Conservation (phyloP, 257 asterid species). For the Nicotiana sylvestris region DNA sequence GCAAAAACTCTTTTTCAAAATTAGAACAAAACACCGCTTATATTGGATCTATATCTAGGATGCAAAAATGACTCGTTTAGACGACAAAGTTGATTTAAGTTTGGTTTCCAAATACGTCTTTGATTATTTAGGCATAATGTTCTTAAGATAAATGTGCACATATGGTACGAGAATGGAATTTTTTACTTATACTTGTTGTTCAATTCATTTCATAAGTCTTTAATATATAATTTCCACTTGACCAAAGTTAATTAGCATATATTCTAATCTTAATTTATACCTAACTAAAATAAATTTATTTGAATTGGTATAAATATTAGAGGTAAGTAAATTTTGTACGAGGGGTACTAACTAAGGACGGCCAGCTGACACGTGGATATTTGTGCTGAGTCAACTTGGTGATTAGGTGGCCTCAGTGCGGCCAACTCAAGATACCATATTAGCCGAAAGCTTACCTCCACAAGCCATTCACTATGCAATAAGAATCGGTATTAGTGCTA, state of each 20-base stretch:
- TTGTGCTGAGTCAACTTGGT: background rate
- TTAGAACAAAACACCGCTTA: background rate
- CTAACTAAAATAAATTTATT: background rate
- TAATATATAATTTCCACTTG: too few relatives aligned
- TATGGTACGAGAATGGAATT: background rate
- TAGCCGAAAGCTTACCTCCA: background rate
- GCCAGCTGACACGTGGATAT: background rate
- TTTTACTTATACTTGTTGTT: background rate
- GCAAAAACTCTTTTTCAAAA: background rate
- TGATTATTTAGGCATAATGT: background rate
- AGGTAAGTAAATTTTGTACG: background rate
- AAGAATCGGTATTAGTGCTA: conserved; percentile 9
- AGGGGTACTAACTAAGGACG: background rate
- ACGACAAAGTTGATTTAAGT: background rate
- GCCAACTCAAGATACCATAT: background rate
- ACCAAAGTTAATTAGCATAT: background rate
- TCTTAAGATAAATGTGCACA: background rate
- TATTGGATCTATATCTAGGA: background rate
- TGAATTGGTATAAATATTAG: background rate
- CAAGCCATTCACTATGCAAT: background rate
- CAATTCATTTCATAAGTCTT: too few relatives aligned
- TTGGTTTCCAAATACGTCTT: background rate
- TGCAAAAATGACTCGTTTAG: background rate
- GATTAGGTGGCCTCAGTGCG: background rate
- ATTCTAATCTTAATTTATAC: background rate